Evolutionary conservation across 495 filamentous ascomycete species (phyloP), one percentile per base, ranked within the genome.

Genomic region (Evansstolkia leycettana): DNA sequence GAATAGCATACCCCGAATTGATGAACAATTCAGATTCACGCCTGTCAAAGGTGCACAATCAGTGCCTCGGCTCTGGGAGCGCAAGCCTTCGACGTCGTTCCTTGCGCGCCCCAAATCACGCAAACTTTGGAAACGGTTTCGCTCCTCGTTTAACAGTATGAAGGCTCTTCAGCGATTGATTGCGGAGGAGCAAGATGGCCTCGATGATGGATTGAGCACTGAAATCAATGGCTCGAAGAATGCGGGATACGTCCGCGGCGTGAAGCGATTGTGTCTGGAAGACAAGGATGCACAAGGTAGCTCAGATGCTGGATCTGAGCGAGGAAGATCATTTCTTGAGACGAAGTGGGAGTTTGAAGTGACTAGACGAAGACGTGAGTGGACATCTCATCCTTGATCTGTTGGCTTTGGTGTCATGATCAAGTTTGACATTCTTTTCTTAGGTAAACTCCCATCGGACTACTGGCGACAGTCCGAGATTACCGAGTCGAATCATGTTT

Each of bases 41-140:
- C 55, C 58, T 17, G 54, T 57, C 39, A 61, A 58, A 42, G 42
- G 45, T 24, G 25, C 45, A 12, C 40, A 38, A 56, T 51, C 37
- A 42, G 50, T 38, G 27, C 67, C 51, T 39, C 73, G 47, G 56
- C 52, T 59, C 56, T 65, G 54, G 71, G 76, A 58, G 58, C 63
- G 54, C 60, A 70, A 53, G 62, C 74, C 67, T 47, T 71, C 60
- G 52, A 78, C 51, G 41, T 69, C 63, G 38, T 69, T 64, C 34
- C 45, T 52, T 31, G 40, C 53, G 17, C 63, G 55, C 14, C 47
- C 57, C 17, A 61, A 60, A 32, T 54, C 65, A 4, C 61, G 59
- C 20, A 72, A 70, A 33, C 43, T 73, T 31, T 73, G 69, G 69
- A 73, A 73, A 41, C 61, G 69, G 29, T 59, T 62, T 40, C 54